These are phyloP conservation scores for Passiflora organensis DNA, from an alignment of 345 rosid species.

Conservation along the genomic window DNA sequence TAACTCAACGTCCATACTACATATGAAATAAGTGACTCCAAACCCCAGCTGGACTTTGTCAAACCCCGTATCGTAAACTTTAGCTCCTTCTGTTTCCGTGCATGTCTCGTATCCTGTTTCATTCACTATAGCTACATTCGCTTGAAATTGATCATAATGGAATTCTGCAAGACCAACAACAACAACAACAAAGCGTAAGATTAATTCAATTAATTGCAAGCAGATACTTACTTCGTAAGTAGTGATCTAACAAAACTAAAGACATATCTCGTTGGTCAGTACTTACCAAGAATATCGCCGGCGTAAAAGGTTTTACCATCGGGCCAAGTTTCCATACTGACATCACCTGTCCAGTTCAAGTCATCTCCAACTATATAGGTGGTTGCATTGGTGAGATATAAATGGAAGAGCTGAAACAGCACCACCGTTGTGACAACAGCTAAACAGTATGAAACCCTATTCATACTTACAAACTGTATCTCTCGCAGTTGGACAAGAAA, in stretches of 20 bases:
- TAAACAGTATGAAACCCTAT: too few species aligned
- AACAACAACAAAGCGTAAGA: neutral
- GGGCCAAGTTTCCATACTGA: neutral
- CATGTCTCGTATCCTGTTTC: neutral
- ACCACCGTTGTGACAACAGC: neutral
- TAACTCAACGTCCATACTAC: neutral
- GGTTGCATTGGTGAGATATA: neutral
- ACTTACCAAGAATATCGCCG: neutral
- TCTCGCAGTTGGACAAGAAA: too few species aligned
- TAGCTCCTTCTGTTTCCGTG: neutral
- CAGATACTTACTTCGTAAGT: neutral
- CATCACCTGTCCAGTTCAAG: neutral
- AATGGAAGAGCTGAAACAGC: neutral
- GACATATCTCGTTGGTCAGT: too few species aligned
- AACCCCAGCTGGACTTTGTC: neutral
- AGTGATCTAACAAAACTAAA: neutral
- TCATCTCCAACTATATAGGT: slow-evolving; percentile 1
- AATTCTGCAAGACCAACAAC: neutral
- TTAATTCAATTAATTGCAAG: too few species aligned
- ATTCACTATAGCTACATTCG: neutral
- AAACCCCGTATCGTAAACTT: neutral
- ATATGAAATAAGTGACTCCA: slow-evolving; percentile 1
- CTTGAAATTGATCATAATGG: neutral
- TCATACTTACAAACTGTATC: too few species aligned
- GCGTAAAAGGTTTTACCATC: neutral